phyloP scores from a whole-genome alignment of 139 green algal species.

The Picochlorum sp. region DNA sequence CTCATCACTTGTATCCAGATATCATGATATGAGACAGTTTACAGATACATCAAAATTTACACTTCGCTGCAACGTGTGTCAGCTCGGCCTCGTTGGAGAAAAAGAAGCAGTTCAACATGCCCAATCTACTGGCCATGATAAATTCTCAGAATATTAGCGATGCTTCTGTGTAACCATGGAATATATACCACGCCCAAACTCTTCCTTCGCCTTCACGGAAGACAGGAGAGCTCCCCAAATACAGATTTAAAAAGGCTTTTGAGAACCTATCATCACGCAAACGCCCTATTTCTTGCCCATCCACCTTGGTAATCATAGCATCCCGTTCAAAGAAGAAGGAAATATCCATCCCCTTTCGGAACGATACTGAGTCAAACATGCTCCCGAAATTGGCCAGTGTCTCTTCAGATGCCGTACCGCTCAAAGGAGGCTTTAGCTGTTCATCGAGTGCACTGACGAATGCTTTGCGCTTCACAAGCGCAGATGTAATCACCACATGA shows the following conservation, averaged over 20 bases:
- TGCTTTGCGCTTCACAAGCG: conserved; percentile 2
- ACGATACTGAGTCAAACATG: conserved; percentile 1
- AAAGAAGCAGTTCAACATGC: conserved; percentile 83
- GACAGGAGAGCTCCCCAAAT: conserved; percentile 9
- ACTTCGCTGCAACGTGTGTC: conserved; percentile 78
- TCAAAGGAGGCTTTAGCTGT: background rate
- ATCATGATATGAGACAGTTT: conserved; percentile 54
- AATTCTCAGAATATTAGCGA: conserved; percentile 34
- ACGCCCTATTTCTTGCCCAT: background rate
- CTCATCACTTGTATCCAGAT: conserved; percentile 33
- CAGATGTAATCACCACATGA: conserved; percentile 2
- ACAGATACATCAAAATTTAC: conserved; percentile 82
- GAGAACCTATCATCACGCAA: background rate
- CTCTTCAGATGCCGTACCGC: background rate
- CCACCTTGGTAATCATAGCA: conserved; percentile 2
- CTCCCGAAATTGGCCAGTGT: background rate
- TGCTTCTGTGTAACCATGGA: conserved; percentile 2
- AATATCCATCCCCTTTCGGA: conserved; percentile 12
- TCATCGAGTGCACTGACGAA: conserved; percentile 14
- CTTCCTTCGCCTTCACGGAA: background rate
- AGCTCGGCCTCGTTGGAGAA: conserved; percentile 67
- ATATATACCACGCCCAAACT: background rate
- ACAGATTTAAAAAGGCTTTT: background rate
- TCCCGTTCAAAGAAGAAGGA: conserved; percentile 3
- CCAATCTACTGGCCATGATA: conserved; percentile 68